A percentile compares a stretch with the other conserved stretches of the same genome.
These are phyloP conservation scores for Phytophthora fragariaefolia DNA, from an alignment of 352 stramenopile species.

Conservation along the genomic window DNA sequence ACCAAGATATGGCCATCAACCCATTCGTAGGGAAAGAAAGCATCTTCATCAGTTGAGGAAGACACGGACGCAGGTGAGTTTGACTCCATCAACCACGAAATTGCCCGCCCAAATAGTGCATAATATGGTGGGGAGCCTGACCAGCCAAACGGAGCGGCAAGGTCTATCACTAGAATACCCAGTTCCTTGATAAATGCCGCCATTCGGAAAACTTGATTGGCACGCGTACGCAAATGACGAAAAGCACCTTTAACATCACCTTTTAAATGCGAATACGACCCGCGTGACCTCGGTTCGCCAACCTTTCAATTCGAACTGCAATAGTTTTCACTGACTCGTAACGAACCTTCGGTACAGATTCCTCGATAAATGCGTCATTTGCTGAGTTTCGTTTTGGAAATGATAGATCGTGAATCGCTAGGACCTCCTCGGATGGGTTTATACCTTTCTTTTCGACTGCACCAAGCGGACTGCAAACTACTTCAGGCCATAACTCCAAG, in stretches of 20 bases:
- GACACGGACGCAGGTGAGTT: background rate
- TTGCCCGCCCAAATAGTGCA: background rate
- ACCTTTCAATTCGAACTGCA: conserved; percentile 15
- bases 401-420: conserved; percentile 22
- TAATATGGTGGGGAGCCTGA: background rate
- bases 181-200: conserved; percentile 13
- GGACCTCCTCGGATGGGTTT: conserved; percentile 9
- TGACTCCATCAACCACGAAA: background rate
- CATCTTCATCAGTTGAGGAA: background rate
- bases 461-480: conserved; percentile 22
- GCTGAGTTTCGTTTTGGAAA: conserved; percentile 3
- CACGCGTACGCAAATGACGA: conserved; percentile 1
- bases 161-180: conserved; percentile 12
- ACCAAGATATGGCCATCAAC: conserved; percentile 41
- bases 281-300: background rate
- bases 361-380: conserved; percentile 1
- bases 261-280: conserved; percentile 15
- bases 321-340: conserved; percentile 23
- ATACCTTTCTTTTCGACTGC: conserved; percentile 26
- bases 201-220: conserved; percentile 16
- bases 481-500: background rate
- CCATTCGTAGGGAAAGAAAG: conserved; percentile 40
- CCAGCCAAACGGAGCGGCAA: conserved; percentile 5
- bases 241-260: conserved; percentile 25
- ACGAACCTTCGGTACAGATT: conserved; percentile 5